Evolutionary conservation across 2,329 filamentous ascomycete genomes (phyloP).

Genomic region (Domatiomyces catenatus): DNA sequence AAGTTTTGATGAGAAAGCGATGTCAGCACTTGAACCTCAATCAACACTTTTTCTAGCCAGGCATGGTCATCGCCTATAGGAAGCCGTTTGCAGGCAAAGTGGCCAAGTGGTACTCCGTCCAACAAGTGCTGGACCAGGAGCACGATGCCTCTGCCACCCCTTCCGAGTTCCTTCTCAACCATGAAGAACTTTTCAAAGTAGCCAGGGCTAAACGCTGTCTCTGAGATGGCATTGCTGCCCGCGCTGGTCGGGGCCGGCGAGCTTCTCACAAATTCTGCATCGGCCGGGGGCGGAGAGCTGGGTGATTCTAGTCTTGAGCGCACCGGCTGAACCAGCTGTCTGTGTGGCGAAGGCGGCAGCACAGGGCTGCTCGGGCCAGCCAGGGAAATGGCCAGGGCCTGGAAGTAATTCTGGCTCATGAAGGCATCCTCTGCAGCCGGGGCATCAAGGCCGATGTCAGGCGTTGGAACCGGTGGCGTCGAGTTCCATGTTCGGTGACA

Average conservation of each 20-base stretch:
- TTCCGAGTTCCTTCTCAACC: slow-evolving; percentile 70
- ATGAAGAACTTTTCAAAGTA: slow-evolving; percentile 92
- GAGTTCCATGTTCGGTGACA: slow-evolving; percentile 59
- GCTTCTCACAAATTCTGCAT: slow-evolving; percentile 35
- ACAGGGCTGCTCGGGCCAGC: slow-evolving; percentile 35
- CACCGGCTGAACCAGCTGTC: slow-evolving; percentile 32
- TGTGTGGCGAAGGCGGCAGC: slow-evolving; percentile 35
- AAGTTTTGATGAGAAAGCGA: slow-evolving; percentile 87
- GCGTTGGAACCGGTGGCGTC: slow-evolving; percentile 24
- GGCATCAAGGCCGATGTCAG: slow-evolving; percentile 20
- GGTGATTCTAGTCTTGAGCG: slow-evolving; percentile 22
- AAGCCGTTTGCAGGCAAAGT: slow-evolving; percentile 93
- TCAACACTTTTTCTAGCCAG: slow-evolving; percentile 86
- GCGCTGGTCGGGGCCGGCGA: slow-evolving; percentile 25
- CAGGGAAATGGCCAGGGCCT: slow-evolving; percentile 59
- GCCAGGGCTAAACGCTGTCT: slow-evolving; percentile 73
- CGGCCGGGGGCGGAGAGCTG: slow-evolving; percentile 28
- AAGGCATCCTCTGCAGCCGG: slow-evolving; percentile 43
- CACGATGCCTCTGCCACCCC: slow-evolving; percentile 88
- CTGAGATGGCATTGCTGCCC: slow-evolving; percentile 54
- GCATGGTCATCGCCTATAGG: slow-evolving; percentile 88
- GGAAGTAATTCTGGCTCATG: slow-evolving; percentile 86
- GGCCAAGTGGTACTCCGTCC: slow-evolving; percentile 71
- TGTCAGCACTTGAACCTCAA: slow-evolving; percentile 85
- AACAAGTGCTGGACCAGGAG: slow-evolving; percentile 85